Evolutionary conservation across 768 basidiomycete species (phyloP).

Genomic region (Hydnomerulius pinastri): DNA sequence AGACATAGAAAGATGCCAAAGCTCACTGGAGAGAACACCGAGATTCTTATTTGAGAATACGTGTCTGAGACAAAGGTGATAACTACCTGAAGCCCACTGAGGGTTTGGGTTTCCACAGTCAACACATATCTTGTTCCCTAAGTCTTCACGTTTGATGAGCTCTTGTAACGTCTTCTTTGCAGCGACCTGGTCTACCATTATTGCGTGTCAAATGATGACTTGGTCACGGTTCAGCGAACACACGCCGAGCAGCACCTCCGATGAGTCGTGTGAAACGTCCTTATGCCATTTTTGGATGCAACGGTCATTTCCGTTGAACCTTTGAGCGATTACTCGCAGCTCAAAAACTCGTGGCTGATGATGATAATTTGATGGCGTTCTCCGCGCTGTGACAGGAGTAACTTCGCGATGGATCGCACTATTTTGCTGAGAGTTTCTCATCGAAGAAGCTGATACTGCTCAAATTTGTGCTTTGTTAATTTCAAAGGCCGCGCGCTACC

Average conservation of each 20-base stretch:
- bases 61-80: not conserved
- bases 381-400: not conserved
- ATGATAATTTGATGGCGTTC: not conserved
- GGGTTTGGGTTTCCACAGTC: slow-evolving; percentile 92
- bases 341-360: not conserved
- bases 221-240: too few species aligned
- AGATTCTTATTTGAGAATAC: not conserved
- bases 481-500: not conserved
- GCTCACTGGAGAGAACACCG: slow-evolving; percentile 38
- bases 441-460: too few species aligned
- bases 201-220: too few species aligned
- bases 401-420: not conserved
- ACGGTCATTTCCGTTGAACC: slow-evolving; percentile 1
- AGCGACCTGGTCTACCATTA: slow-evolving; percentile 53
- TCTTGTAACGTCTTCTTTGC: slow-evolving; percentile 74
- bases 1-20: slow-evolving; percentile 91
- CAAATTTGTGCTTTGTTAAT: too few species aligned
- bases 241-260: not conserved
- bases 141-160: slow-evolving; percentile 69
- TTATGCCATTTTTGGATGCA: not conserved
- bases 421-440: too few species aligned
- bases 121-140: slow-evolving; percentile 75
- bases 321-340: not conserved
- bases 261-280: not conserved
- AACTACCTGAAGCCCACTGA: slow-evolving; percentile 87